These are phyloP conservation scores for Raphidocelis subcapitata DNA, from an alignment of 139 green algal species.

Conservation along the genomic window DNA sequence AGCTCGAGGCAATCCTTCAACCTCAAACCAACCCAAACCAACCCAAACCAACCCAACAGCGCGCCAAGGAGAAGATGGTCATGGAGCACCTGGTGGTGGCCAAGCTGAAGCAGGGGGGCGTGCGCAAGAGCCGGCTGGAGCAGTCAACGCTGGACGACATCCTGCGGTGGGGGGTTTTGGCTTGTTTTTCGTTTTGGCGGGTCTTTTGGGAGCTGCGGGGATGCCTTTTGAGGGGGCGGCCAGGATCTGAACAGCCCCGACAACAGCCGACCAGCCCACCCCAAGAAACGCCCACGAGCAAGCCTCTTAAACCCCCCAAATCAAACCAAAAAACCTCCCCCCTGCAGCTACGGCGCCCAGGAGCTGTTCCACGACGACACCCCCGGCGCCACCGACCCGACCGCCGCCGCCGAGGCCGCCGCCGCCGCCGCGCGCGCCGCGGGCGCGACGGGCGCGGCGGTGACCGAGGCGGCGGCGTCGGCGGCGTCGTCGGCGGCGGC, in stretches of 20 bases:
- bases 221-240: background rate
- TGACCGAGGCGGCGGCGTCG: background rate
- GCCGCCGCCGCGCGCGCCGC: background rate
- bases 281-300: too few species aligned
- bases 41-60: too few species aligned
- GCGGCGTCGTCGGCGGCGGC: slow-evolving; percentile 14
- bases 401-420: slow-evolving; percentile 1
- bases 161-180: slow-evolving; percentile 55
- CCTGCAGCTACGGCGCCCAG: slow-evolving; percentile 52
- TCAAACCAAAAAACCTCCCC: too few species aligned
- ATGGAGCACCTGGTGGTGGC: slow-evolving; percentile 87
- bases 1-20: too few species aligned
- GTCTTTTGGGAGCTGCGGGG: slow-evolving; percentile 21
- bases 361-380: slow-evolving; percentile 53
- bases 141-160: slow-evolving; percentile 87
- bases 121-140: slow-evolving; percentile 41
- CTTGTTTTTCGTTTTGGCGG: slow-evolving; percentile 6
- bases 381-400: background rate
- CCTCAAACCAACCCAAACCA: too few species aligned
- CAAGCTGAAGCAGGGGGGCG: slow-evolving; percentile 42
- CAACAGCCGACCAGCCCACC: background rate
- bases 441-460: background rate
- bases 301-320: too few species aligned
- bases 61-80: slow-evolving; percentile 80
- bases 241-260: background rate